Base-by-base conservation (phyloP, 75 land plant genomes). In the Isoetes taiwanensis region DNA sequence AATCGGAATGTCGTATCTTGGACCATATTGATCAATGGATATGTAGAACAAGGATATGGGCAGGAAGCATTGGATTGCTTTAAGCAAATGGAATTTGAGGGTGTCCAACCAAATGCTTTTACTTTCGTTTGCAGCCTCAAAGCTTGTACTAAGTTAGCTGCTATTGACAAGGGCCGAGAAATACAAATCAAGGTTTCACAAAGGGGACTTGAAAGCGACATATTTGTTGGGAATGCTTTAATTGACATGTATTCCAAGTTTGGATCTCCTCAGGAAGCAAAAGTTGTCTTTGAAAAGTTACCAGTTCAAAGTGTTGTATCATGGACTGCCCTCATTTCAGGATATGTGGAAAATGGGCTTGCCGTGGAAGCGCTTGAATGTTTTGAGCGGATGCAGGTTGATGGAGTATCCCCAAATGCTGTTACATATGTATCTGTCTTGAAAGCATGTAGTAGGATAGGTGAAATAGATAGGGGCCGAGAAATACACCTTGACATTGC, bases 211-310 rank as follows among this genome's bases (percentile, higher is more conserved):
- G 55, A 64, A 19, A 52, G 42, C 3, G 69, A 79, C 38, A 43
- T 50, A 19, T 63, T 63, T 34, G 38, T 76, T 11, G 58, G 58
- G 4, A 75, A 59, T 64, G 61, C 78, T 1, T 12, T 79, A 40
- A 52, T 79, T 31, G 74, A 79, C 65, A 65, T 78, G 73, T 78
- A 78, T 59, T 23, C 12, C 9, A n/a, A 4, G 2, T 56, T 28
- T 9, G 27, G 17, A 14, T 33, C 14, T 28, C n/a, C 11, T 8
- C 16, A 23, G 20, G 64, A 61, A 14, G 58, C 64, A 29, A 28
- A 27, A 10, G 33, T 1, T 17, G 12, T 61, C 27, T 61, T 28
- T 54, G 58, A 60, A 19, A 26, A 14, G 19, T 24, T 55, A 3
- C 61, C 67, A 12, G 54, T 29, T 4, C 62, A 57, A 25, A 62